phyloP scores from a whole-genome alignment of 2,329 filamentous ascomycete genomes.

The Colletotrichum coccodes region DNA sequence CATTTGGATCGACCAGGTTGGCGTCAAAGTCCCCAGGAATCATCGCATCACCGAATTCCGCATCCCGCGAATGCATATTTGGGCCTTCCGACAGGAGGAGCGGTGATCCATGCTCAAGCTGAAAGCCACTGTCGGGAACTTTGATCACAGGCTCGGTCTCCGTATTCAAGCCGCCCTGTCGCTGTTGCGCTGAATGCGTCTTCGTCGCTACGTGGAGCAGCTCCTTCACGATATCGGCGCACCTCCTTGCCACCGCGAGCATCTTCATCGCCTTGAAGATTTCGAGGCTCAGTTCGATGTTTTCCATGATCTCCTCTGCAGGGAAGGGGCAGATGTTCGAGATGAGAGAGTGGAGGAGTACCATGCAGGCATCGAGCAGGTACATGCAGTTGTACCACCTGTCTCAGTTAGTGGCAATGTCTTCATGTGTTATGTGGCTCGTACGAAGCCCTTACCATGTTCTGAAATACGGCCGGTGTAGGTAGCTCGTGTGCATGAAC shows the following conservation, averaged over 20 bases:
- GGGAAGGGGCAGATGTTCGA: slow-evolving; percentile 28
- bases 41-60: slow-evolving; percentile 12
- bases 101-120: background rate
- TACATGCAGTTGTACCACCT: slow-evolving; percentile 34
- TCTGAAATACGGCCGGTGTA: slow-evolving; percentile 26
- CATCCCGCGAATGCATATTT: background rate
- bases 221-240: slow-evolving; percentile 28
- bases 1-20: slow-evolving; percentile 29
- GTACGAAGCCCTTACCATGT: slow-evolving; percentile 5
- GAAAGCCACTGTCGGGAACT: background rate
- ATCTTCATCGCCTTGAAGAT: slow-evolving; percentile 32
- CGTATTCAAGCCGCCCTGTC: background rate
- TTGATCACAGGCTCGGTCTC: background rate
- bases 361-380: slow-evolving; percentile 29
- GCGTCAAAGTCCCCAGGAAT: slow-evolving; percentile 27
- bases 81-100: slow-evolving; percentile 9
- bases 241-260: slow-evolving; percentile 27
- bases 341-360: slow-evolving; percentile 27
- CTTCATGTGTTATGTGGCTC: too few species aligned
- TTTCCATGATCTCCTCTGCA: slow-evolving; percentile 20
- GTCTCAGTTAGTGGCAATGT: background rate
- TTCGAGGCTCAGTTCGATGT: slow-evolving; percentile 31
- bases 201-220: slow-evolving; percentile 18
- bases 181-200: background rate
- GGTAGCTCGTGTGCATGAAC: slow-evolving; percentile 31